These are phyloP conservation scores for Sclerotinia borealis DNA, from an alignment of 2,329 filamentous ascomycete genomes.

Conservation along the genomic window DNA sequence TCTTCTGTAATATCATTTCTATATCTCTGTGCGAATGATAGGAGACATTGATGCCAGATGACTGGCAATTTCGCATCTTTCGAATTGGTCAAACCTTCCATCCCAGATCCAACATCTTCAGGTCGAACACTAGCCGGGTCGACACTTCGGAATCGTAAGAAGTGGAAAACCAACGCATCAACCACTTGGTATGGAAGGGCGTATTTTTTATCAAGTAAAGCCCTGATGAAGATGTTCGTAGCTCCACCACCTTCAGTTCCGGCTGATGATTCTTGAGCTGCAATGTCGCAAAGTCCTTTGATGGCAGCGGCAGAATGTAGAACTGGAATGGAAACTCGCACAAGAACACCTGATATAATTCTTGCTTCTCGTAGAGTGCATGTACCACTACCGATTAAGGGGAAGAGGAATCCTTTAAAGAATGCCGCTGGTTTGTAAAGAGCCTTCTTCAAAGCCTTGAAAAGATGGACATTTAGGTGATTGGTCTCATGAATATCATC, in stretches of 20 bases:
- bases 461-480: slow-evolving; percentile 92
- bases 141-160: slow-evolving; percentile 75
- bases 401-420: slow-evolving; percentile 95
- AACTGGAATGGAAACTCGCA: slow-evolving; percentile 80
- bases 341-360: slow-evolving; percentile 82
- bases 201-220: slow-evolving; percentile 93
- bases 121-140: slow-evolving; percentile 52
- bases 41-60: slow-evolving; percentile 89
- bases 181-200: slow-evolving; percentile 92
- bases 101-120: slow-evolving; percentile 44
- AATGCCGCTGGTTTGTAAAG: slow-evolving; percentile 93
- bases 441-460: slow-evolving; percentile 86
- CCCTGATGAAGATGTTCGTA: slow-evolving; percentile 92
- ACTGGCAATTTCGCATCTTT: slow-evolving; percentile 72
- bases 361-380: slow-evolving; percentile 89
- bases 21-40: slow-evolving; percentile 91
- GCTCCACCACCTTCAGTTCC: slow-evolving; percentile 83
- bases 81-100: slow-evolving; percentile 43
- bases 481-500: slow-evolving; percentile 91
- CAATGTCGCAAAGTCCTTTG: slow-evolving; percentile 88
- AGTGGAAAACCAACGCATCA: slow-evolving; percentile 93
- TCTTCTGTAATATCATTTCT: slow-evolving; percentile 95
- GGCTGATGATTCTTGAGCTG: slow-evolving; percentile 78
- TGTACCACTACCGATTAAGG: slow-evolving; percentile 75
- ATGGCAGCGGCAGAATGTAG: slow-evolving; percentile 88